A percentile compares a stretch with the other conserved stretches of the same genome.
Evolutionary conservation across 441 rosid species (phyloP).

Genomic region (Gossypium lobatum): DNA sequence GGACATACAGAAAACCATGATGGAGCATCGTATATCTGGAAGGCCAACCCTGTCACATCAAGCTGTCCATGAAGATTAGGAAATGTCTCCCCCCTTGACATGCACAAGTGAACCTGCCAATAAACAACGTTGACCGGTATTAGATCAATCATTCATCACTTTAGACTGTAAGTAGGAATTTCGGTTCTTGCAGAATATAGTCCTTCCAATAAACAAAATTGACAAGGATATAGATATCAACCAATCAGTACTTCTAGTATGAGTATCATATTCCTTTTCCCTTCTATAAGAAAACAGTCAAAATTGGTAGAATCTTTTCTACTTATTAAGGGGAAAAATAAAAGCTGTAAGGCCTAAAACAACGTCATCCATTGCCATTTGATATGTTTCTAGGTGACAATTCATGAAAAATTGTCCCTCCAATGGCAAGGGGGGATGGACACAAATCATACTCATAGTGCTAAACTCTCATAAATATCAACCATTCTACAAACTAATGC

Average conservation of each 20-base stretch:
- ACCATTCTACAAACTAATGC: background rate
- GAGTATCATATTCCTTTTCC: background rate
- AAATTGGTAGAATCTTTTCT: background rate
- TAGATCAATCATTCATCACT: conserved; percentile 6
- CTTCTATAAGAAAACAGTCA: background rate
- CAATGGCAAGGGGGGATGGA: background rate
- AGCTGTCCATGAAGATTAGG: conserved; percentile 97
- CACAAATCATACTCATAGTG: conserved; percentile 12
- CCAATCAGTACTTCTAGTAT: conserved; percentile 9
- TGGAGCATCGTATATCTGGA: conserved; percentile 90
- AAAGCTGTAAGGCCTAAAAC: conserved; percentile 8
- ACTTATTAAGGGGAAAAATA: background rate
- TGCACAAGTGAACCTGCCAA: conserved; percentile 89
- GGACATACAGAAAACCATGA: conserved; percentile 77
- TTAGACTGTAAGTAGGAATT: background rate
- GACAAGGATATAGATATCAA: conserved; percentile 1
- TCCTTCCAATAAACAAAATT: conserved; percentile 35
- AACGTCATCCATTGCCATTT: background rate
- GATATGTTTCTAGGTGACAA: background rate
- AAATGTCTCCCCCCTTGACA: conserved; percentile 93
- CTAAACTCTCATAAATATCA: conserved; percentile 2
- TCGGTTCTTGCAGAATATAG: background rate
- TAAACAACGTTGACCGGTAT: conserved; percentile 10
- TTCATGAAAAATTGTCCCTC: background rate
- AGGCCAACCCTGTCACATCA: conserved; percentile 80